These are phyloP conservation scores for Prunus mume DNA, from an alignment of 306 rosid species.

Conservation along the genomic window DNA sequence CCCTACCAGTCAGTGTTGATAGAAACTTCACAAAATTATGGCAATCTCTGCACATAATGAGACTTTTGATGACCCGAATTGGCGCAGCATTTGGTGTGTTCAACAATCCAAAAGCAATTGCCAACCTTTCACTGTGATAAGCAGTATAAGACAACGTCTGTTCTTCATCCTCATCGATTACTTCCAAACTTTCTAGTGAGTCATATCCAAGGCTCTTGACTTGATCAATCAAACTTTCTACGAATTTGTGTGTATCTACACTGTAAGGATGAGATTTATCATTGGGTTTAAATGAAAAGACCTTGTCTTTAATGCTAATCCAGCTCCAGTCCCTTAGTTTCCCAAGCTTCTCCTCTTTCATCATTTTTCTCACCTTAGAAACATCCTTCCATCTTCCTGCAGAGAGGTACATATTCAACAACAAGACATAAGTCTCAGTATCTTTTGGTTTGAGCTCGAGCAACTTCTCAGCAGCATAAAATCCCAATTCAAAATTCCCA, in stretches of 20 bases:
- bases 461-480: constrained; percentile 66
- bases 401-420: constrained; percentile 60
- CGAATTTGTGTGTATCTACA: constrained; percentile 33
- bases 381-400: constrained; percentile 63
- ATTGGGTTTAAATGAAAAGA: constrained; percentile 63
- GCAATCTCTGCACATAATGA: constrained; percentile 75
- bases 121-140: constrained; percentile 82
- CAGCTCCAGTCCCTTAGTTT: constrained; percentile 82
- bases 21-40: constrained; percentile 61
- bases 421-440: constrained; percentile 45
- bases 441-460: constrained; percentile 73
- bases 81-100: constrained; percentile 52
- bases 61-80: constrained; percentile 63
- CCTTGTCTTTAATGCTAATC: constrained; percentile 72
- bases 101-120: constrained; percentile 65
- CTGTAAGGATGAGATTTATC: constrained; percentile 46
- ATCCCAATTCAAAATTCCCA: constrained; percentile 62
- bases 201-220: constrained; percentile 66
- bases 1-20: constrained; percentile 56
- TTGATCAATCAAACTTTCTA: constrained; percentile 51
- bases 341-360: constrained; percentile 64
- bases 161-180: constrained; percentile 46
- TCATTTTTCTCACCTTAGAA: constrained; percentile 60
- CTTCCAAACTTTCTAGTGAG: constrained; percentile 45
- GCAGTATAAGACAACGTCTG: constrained; percentile 30